Base-by-base conservation (phyloP, 805 yeast species). In the Candida schatavii region DNA sequence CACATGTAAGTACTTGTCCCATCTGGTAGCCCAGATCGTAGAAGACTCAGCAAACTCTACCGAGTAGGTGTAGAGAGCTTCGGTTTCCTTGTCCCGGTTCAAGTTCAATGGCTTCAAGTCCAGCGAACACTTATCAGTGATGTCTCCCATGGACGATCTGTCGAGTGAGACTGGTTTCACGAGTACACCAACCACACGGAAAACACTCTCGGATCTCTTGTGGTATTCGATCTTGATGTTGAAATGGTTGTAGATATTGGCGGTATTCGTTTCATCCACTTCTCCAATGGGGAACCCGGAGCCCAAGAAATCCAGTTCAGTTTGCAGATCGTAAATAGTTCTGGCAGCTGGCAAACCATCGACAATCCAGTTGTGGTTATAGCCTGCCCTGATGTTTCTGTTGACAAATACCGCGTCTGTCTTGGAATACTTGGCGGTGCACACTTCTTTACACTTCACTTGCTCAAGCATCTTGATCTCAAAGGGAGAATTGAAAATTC, bases 261-360 rank as follows among this genome's bases (percentile, higher is more conserved):
- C 82, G 27, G 55, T 53, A 42, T 72, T 74, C 14, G 68, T 64
- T 2, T 74, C 78, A 48, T 82, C 88, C 39, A 82, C 80, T 38
- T 61, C 70, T 33, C 97, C 97, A 39, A 90, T 72, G 42, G 79
- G 82, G 64, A 89, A 88, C 2, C 97, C 96, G 1, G 86, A 72
- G 27, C 89, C 85, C 57, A 85, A 86, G 57, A 83, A 86, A 26
- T 72, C 72, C 3, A 81, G 52, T 9, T 79, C 55, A 3, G 91
- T 82, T 53, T 78, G 75, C 41, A 60, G 58, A 54, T 86, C 91
- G 37, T 62, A 57, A 20, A 80, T 66, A 39, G 63, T 57, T 54
- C 77, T 80, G 3, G 96, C 96, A 5, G 89, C 95, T 9, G 99
- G 99, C 52, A 93, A 77, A 2, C 97, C 97, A 61, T 93, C 99